Percentiles rank a stretch among this genome's conserved stretches.
Evolutionary conservation across 176 grass and related monocot species (phyloP).

Genomic region (Avena sativa): DNA sequence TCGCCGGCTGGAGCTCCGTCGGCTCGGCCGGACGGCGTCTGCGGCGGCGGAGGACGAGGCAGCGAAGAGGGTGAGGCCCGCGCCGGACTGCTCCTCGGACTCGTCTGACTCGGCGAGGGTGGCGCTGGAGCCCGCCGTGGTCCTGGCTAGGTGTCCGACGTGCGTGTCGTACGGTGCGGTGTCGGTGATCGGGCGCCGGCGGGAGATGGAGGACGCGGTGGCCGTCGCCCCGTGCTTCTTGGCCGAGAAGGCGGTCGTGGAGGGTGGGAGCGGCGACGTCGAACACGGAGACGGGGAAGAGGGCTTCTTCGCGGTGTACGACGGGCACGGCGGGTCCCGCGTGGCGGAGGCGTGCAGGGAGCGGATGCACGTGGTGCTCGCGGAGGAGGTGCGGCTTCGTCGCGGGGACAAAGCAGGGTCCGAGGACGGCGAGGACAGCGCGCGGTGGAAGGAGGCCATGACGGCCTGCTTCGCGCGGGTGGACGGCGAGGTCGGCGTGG

Average conservation of each 20-base stretch:
- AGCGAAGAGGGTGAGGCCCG: conserved; percentile 26
- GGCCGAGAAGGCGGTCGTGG: background rate
- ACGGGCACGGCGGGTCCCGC: conserved; percentile 58
- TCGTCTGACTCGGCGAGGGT: conserved; percentile 21
- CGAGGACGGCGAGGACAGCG: background rate
- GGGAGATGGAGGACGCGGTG: conserved; percentile 69
- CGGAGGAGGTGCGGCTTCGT: conserved; percentile 61
- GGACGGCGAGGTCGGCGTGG: conserved; percentile 55
- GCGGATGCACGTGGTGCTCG: conserved; percentile 68
- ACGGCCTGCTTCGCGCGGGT: conserved; percentile 65
- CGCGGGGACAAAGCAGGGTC: background rate
- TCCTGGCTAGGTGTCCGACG: background rate
- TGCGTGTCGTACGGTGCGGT: conserved; percentile 47
- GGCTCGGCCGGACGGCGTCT: background rate
- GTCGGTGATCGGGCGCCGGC: conserved; percentile 53
- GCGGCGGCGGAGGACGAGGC: conserved; percentile 1
- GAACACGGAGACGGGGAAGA: background rate
- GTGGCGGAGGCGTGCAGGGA: conserved; percentile 60
- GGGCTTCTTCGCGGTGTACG: conserved; percentile 66
- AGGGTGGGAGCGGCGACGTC: background rate
- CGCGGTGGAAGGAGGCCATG: conserved; percentile 61
- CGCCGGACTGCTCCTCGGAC: background rate
- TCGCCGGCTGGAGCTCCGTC: conserved; percentile 40
- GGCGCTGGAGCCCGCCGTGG: background rate
- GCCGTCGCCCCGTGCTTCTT: conserved; percentile 32